Evolutionary conservation across 768 basidiomycete genomes (phyloP), one percentile per base, ranked within the genome.

Genomic region (Mycena latifolia): DNA sequence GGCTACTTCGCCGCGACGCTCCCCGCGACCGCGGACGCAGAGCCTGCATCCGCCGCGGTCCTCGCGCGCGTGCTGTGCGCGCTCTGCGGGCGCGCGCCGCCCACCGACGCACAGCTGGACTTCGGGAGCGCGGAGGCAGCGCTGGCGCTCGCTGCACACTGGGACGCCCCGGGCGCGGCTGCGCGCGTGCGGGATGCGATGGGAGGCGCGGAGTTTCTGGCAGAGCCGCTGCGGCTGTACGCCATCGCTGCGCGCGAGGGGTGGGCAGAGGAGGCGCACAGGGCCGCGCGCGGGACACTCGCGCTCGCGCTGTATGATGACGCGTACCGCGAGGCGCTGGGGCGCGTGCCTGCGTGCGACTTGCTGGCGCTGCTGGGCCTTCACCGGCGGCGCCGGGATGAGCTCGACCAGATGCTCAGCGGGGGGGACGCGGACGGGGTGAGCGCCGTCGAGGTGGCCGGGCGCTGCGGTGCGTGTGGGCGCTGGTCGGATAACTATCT

Each of bases 1-100:
- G 65, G 47, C 11, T 63, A 70, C 53, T 70, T 70, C 35, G 46
- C 48, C 14, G 69, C 61, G 25, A 66, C 65, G 22, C 65, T 66
- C 57, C 55, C 66, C 11, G 47, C 39, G 14, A 35, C 48, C 37
- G 22, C 48, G 28, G 22, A 24, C 31, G 47, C 60, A 14, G 14
- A 58, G 22, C 55, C 43, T 33, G 60, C 57, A 22, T 52, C 61
- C n/a, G 56, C 43, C 39, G n/a, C 61, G 14, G 25, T 52, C 24
- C 65, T 70, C 29, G 53, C 35, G 2, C 37, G 48, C 15, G 53
- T 43, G 1, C 50, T 70, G 10, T 46, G 61, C 53, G 35, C 65
- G 25, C 61, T 70, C 53, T 63, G 65, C 53, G 69, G 69, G 3
- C 56, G 63, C 24, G 37, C 60, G 8, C 27, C 15, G 5, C 24